Evolutionary conservation across 2,329 filamentous ascomycete genomes (phyloP).

Genomic region (Neofusicoccum ribis): DNA sequence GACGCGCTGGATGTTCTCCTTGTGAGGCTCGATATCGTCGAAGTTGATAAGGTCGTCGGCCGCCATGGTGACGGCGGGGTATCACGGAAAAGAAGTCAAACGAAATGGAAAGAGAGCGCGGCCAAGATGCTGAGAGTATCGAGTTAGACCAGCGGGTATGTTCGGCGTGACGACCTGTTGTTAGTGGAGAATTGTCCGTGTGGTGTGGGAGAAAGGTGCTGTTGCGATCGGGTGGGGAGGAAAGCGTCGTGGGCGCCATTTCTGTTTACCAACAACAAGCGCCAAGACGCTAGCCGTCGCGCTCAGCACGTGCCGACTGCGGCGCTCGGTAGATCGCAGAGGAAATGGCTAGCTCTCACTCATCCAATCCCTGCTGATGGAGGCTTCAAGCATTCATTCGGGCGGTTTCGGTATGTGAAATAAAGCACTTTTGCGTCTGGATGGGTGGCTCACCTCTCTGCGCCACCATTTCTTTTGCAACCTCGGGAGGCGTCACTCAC

Average conservation of each 20-base stretch:
- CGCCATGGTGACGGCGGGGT: constrained; percentile 34
- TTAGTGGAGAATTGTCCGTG: neutral
- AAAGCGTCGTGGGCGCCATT: neutral
- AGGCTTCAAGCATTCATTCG: too few species aligned
- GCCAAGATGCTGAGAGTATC: neutral
- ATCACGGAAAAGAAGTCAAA: constrained; percentile 3
- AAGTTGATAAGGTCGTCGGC: constrained; percentile 62
- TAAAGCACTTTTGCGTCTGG: too few species aligned
- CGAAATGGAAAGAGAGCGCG: neutral
- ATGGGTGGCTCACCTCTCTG: too few species aligned
- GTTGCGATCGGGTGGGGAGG: neutral
- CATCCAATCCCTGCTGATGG: too few species aligned
- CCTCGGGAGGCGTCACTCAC: neutral
- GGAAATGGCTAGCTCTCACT: too few species aligned
- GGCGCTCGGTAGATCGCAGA: neutral
- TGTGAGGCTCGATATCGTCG: constrained; percentile 91
- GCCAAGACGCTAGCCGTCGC: constrained; percentile 3
- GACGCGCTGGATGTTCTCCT: constrained; percentile 96
- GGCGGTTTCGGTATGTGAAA: too few species aligned
- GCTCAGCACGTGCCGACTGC: neutral
- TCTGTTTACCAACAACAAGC: neutral
- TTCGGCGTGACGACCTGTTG: neutral
- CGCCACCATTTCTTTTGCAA: too few species aligned
- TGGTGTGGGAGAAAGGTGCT: neutral
- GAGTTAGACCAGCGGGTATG: neutral